phyloP scores from a whole-genome alignment of 345 rosid genomes.

The Euphorbia peplus region DNA sequence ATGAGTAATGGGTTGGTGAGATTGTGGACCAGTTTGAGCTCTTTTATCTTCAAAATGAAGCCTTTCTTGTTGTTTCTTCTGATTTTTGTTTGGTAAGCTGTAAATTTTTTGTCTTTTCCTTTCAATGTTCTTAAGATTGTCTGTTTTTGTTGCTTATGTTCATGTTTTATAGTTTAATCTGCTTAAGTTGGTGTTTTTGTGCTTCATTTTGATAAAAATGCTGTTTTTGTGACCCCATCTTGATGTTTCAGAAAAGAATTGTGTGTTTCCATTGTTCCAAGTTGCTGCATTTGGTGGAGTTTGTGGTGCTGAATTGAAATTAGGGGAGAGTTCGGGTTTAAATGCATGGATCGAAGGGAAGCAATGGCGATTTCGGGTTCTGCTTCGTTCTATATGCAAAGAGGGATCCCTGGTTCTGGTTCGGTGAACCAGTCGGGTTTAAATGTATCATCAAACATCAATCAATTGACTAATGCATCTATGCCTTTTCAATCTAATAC shows the following conservation, averaged over 20 bases:
- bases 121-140: conserved; percentile 21
- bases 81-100: conserved; percentile 47
- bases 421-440: conserved; percentile 54
- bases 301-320: conserved; percentile 13
- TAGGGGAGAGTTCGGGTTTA: conserved; percentile 19
- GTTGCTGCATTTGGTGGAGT: conserved; percentile 26
- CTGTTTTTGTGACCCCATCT: not conserved
- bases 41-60: conserved; percentile 42
- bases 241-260: conserved; percentile 14
- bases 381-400: conserved; percentile 73
- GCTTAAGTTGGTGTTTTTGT: conserved; percentile 8
- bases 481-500: conserved; percentile 60
- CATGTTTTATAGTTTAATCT: not conserved
- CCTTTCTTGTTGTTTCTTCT: conserved; percentile 36
- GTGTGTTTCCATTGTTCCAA: conserved; percentile 16
- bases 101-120: conserved; percentile 40
- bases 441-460: conserved; percentile 62
- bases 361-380: conserved; percentile 71
- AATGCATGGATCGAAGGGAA: conserved; percentile 98
- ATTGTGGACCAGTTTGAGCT: conserved; percentile 39
- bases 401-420: conserved; percentile 67
- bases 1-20: conserved; percentile 50
- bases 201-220: conserved; percentile 20
- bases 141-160: conserved; percentile 4
- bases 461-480: conserved; percentile 43